Base-by-base conservation (phyloP, 129 eudicot genomes). In the Flaveria trinervia region DNA sequence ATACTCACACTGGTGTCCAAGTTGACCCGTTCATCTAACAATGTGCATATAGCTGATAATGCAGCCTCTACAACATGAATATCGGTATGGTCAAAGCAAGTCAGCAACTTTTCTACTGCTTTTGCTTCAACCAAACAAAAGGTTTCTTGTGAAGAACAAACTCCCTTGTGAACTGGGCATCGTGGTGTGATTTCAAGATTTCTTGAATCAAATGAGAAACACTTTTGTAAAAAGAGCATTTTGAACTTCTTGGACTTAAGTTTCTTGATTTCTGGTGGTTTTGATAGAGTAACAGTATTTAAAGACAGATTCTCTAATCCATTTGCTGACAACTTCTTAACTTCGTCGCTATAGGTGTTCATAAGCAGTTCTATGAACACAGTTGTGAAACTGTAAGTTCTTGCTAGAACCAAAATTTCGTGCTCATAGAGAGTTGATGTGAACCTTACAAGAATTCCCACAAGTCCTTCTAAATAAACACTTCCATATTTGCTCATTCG, bases 371-470 rank as follows among this genome's bases (percentile, higher is more conserved):
- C 89, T 20, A 91, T 90, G 61, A 88, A 82, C n/a, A 84, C 69
- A 11, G 70, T 76, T n/a, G 90, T 81, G 77, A 90, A 84, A 15
- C 75, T 84, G 80, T 48, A 71, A 48, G 61, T 78, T 68, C 77
- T 88, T 61, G 89, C 92, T 18, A 85, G 65, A 33, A 57, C 70
- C 73, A 90, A 18, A 12, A 90, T 76, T 55, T 88, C 86, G 76
- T 82, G 78, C 50, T 90, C 96, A 44, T 87, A 86, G 50, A 90
- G 57, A 23, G 96, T 90, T 39, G 86, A 55, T 22, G 96, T 88
- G 68, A 90, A 82, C 72, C 96, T 77, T 68, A 88, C 90, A 75
- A 88, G 89, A 74, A 84, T 78, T 9, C 96, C 96, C 70, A 90
- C 91, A 23, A 90, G 83, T 36, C 93, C 92, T 80, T 90, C 96